Conservation (phyloP, 441 rosid species). For the Pelargonium cotyledonis region DNA sequence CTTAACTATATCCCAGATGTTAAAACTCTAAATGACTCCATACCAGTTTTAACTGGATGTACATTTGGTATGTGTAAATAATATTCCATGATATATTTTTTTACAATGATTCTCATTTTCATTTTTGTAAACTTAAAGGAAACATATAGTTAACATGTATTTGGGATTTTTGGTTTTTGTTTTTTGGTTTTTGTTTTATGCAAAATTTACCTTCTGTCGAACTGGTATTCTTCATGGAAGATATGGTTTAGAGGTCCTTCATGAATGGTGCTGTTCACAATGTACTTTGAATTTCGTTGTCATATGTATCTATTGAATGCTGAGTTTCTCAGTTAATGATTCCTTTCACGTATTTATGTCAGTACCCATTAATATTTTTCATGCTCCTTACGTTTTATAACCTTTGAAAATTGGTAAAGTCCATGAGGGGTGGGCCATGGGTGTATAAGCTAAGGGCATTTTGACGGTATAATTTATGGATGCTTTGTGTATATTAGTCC, state of each 20-base stretch:
- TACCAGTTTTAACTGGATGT: background rate
- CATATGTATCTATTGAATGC: background rate
- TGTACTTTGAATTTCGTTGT: background rate
- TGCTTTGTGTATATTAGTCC: conserved; percentile 6
- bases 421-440: background rate
- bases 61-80: background rate
- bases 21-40: too few relatives aligned
- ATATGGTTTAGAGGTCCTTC: background rate
- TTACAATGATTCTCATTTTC: background rate
- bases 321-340: background rate
- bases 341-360: background rate
- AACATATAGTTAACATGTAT: background rate
- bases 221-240: background rate
- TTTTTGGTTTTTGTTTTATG: background rate
- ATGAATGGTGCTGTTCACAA: background rate
- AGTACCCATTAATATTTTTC: background rate
- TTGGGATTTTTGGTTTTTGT: background rate
- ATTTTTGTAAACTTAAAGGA: background rate
- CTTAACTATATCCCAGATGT: too few relatives aligned
- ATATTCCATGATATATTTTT: background rate
- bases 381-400: background rate
- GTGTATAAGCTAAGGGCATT: background rate
- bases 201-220: background rate
- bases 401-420: background rate
- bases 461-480: background rate